Evolutionary conservation across 2,329 filamentous ascomycete species (phyloP).

Genomic region (Hymenoscyphus scutula): DNA sequence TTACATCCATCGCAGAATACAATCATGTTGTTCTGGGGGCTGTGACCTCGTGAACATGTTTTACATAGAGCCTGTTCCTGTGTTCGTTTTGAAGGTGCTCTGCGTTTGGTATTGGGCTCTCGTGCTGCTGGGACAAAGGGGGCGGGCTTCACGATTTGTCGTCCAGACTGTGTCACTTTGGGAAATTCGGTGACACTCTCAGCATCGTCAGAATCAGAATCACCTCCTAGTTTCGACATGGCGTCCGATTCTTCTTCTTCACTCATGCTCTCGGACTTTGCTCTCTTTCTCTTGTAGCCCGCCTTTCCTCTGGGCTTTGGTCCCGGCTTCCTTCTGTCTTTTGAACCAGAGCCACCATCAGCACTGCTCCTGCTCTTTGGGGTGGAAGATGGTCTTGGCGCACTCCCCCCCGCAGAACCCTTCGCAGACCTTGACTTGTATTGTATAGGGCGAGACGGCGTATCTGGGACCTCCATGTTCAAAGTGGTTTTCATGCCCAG

Average conservation of each 20-base stretch:
- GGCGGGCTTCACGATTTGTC: slow-evolving; percentile 66
- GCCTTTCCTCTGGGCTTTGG: slow-evolving; percentile 22
- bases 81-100: slow-evolving; percentile 53
- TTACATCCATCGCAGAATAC: slow-evolving; percentile 86
- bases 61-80: slow-evolving; percentile 64
- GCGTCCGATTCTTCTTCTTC: slow-evolving; percentile 30
- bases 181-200: slow-evolving; percentile 50
- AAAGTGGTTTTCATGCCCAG: slow-evolving; percentile 38
- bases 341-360: slow-evolving; percentile 15
- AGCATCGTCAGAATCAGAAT: slow-evolving; percentile 38
- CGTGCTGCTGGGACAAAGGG: slow-evolving; percentile 58
- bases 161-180: slow-evolving; percentile 73
- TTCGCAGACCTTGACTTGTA: slow-evolving; percentile 12
- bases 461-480: slow-evolving; percentile 35
- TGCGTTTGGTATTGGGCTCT: slow-evolving; percentile 41
- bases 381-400: slow-evolving; percentile 25
- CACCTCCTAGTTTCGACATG: slow-evolving; percentile 37
- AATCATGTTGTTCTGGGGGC: slow-evolving; percentile 72
- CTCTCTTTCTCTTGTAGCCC: slow-evolving; percentile 35
- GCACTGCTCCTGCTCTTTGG: slow-evolving; percentile 24
- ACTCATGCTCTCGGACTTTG: slow-evolving; percentile 30
- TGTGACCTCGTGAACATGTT: slow-evolving; percentile 69
- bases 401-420: slow-evolving; percentile 20
- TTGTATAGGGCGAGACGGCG: slow-evolving; percentile 30
- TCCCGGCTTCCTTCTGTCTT: slow-evolving; percentile 22